A percentile compares a stretch with the other conserved stretches of the same genome.
phyloP scores from a whole-genome alignment of 306 rosid species.

The Cucurbita argyrosperma region DNA sequence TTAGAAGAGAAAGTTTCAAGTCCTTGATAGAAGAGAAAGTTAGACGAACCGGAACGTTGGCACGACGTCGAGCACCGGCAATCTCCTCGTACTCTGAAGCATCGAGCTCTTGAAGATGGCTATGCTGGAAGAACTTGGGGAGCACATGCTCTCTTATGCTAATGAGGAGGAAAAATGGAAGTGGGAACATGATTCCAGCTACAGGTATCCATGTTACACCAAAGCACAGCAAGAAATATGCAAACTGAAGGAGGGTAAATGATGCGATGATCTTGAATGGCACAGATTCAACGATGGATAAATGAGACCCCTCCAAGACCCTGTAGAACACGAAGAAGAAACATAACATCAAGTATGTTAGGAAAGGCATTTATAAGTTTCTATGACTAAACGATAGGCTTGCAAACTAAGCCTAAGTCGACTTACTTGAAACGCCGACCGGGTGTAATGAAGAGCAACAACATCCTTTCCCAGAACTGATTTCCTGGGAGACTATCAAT shows the following conservation, averaged over 20 bases:
- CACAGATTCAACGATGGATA: constrained; percentile 24
- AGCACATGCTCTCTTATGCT: constrained; percentile 23
- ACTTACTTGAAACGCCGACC: constrained; percentile 30
- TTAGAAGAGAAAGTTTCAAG: neutral
- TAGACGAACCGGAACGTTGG: constrained; percentile 10
- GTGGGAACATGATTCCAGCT: constrained; percentile 37
- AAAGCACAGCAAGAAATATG: constrained; percentile 26
- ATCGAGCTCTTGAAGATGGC: constrained; percentile 33
- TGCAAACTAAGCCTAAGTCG: neutral
- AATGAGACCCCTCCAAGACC: constrained; percentile 30
- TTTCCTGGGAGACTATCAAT: constrained; percentile 39
- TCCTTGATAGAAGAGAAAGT: neutral
- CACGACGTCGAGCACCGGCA: constrained; percentile 16
- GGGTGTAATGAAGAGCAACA: constrained; percentile 27
- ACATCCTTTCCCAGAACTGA: constrained; percentile 34
- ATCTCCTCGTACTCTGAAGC: constrained; percentile 29
- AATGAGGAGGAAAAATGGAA: constrained; percentile 35
- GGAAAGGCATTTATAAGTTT: too few species aligned
- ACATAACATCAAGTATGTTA: neutral
- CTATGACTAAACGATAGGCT: neutral
- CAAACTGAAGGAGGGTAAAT: constrained; percentile 24
- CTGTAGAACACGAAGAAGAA: constrained; percentile 9
- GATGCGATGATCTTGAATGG: constrained; percentile 24
- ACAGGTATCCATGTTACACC: constrained; percentile 41
- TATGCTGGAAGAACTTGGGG: constrained; percentile 22